Evolutionary conservation across 805 yeast species (phyloP), one percentile per base, ranked within the genome.

Genomic region (Komagataella mondaviorum): DNA sequence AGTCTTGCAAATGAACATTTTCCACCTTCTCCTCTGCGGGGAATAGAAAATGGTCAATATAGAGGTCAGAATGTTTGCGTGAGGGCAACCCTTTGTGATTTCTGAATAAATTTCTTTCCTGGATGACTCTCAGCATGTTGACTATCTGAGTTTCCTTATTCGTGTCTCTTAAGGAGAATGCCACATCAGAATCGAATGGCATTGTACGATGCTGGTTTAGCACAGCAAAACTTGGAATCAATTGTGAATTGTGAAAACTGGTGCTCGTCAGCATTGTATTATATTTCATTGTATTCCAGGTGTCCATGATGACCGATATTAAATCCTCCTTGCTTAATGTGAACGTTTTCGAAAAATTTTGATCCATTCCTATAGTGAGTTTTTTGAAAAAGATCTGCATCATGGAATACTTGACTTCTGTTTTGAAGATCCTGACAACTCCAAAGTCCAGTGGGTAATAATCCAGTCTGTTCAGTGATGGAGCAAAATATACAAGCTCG

Each of bases 1-100:
- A 56, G 46, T 69, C 71, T 1, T 61, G 54, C n/a, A 64, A 50
- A 45, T 61, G 63, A n/a, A 51, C 57, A 51, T 68, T 68, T 10
- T 49, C 44, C 6, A 70, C 63, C 10, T 53, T 56, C 51, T 71
- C 75, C 51, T 69, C 71, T 2, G 52, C 50, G 1, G 75, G 74
- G 51, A 69, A 69, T 24, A 71, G 47, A 16, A 68, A 51, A 17
- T 63, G 58, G 46, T 68, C 67, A 12, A 69, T 46, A 12, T 52
- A 39, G 39, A 53, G 51, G 10, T 44, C 44, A n/a, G 24, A n/a
- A 30, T 30, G 39, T 10, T 30, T 30, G 39, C 39, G 39, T 30
- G 39, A 30, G 39, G 39, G 39, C 39, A 30, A 30, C 12, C 54
- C 36, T 20, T 53, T 53, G 1, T 44, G 16, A 16, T 20, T 47